phyloP scores from a whole-genome alignment of 495 filamentous ascomycete species.

The Xylaria curta region DNA sequence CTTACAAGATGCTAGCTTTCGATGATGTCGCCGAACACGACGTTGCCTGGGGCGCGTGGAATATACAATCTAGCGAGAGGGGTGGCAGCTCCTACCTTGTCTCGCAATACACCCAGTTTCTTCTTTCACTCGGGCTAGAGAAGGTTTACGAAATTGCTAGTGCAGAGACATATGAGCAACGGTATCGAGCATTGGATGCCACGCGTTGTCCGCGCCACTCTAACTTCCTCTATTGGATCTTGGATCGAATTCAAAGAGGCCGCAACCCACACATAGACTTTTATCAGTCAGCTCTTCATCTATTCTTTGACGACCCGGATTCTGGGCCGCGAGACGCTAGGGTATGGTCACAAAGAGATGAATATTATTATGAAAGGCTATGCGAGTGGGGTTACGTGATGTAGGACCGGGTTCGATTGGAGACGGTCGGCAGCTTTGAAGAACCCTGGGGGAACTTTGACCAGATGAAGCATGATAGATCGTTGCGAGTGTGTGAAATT shows the following conservation, averaged over 20 bases:
- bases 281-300: too few relatives aligned
- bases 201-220: neutral
- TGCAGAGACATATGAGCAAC: slow-evolving; percentile 1
- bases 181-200: neutral
- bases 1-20: slow-evolving; percentile 25
- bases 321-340: neutral
- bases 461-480: neutral
- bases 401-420: slow-evolving; percentile 31
- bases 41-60: slow-evolving; percentile 19
- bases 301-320: slow-evolving; percentile 2
- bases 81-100: too few relatives aligned
- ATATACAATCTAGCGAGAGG: too few relatives aligned
- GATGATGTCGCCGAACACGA: slow-evolving; percentile 30
- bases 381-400: slow-evolving; percentile 33
- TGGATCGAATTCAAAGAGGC: too few relatives aligned
- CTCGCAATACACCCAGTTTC: neutral
- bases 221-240: too few relatives aligned
- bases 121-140: slow-evolving; percentile 3
- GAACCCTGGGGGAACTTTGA: neutral
- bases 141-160: neutral
- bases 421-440: slow-evolving; percentile 11
- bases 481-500: neutral
- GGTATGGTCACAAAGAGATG: neutral
- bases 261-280: too few relatives aligned
- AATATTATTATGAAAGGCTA: neutral